These are phyloP conservation scores for Physocladia obscura DNA, from an alignment of 192 early-diverging fungal genomes.

Conservation along the genomic window DNA sequence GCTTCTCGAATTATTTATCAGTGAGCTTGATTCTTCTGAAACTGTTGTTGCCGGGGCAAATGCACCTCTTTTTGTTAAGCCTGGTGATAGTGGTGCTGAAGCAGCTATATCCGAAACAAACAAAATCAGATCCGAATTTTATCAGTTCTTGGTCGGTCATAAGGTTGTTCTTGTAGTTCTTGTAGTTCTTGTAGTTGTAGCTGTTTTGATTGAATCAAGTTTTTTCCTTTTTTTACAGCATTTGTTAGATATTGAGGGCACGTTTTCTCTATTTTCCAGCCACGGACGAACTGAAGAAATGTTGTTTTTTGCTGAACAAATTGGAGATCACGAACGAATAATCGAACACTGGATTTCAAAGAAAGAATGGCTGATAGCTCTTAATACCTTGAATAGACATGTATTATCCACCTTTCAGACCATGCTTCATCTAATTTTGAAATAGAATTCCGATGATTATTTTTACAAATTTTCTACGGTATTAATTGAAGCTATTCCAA, in stretches of 20 bases:
- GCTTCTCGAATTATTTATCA: constrained; percentile 21
- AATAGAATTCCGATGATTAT: constrained; percentile 70
- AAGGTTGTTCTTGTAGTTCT: constrained; percentile 43
- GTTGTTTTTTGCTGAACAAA: constrained; percentile 57
- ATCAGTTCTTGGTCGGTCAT: constrained; percentile 68
- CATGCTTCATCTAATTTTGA: too few species aligned
- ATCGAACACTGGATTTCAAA: constrained; percentile 82
- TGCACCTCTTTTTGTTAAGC: not conserved
- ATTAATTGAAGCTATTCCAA: constrained; percentile 82
- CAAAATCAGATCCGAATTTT: constrained; percentile 68
- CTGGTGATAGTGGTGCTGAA: constrained; percentile 3
- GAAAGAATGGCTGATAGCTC: constrained; percentile 70
- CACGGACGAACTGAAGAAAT: constrained; percentile 83
- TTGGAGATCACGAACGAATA: constrained; percentile 86
- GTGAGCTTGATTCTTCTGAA: constrained; percentile 25
- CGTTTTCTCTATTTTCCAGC: constrained; percentile 78
- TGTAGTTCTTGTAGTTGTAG: not conserved
- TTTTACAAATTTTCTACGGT: constrained; percentile 87
- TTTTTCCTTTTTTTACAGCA: too few species aligned
- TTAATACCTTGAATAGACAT: constrained; percentile 78
- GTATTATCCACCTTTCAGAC: too few species aligned
- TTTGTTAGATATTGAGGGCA: constrained; percentile 54
- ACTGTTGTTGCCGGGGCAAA: constrained; percentile 1
- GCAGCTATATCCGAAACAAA: constrained; percentile 61
- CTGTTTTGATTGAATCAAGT: not conserved